Evolutionary conservation across 371 early-diverging fungal genomes (phyloP), one percentile per base, ranked within the genome.

Genomic region (Rhizopus delemar): DNA sequence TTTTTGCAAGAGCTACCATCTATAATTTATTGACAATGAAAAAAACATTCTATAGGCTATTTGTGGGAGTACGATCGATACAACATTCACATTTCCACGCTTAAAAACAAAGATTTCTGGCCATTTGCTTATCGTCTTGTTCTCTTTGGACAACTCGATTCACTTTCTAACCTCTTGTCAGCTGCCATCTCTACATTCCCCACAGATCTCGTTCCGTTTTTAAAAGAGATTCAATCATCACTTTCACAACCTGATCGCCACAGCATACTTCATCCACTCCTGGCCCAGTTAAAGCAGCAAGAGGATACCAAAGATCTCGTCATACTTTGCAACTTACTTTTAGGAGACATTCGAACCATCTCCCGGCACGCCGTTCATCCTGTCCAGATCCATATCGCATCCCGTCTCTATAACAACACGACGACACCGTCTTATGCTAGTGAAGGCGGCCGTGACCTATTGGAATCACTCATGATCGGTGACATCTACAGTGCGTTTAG

Each of bases 31-130:
- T 9, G 9, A 9, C 8, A 43, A 43, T 3, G n/a, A 11, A n/a
- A 43, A n/a, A 43, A 43, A n/a, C 1, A n/a, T 1, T 9, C 11
- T 0, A 56, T 46, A 62, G 62, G 46, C 29, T 29, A 51, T 6
- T 61, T 41, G 6, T 53, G n/a, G 48, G 52, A 53, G 31, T 51
- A 56, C 32, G 45, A 51, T 29, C 56, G 39, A 41, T 52, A 63
- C 28, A 33, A 41, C 2, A 49, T 49, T 1, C 16, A 36, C 13
- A 32, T 36, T 22, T 8, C 45, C 31, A 31, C 6, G 9, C 35
- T 51, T 12, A 35, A 62, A 8, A 58, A 58, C 41, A 41, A 41
- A 11, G 51, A 58, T 43, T 59, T 64, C 35, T 64, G 64, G 64
- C 55, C 55, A 0, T 63, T 48, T 33, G 53, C 50, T 5, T 46